Percentiles rank a stretch among this genome's conserved stretches.
Conservation (phyloP, 306 rosid species). For the Arachis hypogaea region DNA sequence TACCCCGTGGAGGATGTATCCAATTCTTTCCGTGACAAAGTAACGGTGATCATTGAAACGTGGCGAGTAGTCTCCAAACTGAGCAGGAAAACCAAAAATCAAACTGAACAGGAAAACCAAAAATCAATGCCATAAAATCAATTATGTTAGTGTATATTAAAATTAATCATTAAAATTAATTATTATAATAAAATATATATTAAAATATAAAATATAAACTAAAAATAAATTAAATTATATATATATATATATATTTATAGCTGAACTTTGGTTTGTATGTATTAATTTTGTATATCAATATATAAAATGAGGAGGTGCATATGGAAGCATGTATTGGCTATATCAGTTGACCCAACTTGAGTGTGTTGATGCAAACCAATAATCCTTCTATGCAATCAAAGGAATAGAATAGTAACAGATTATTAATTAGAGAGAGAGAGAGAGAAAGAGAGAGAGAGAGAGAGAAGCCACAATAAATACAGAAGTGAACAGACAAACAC, state of each 20-base stretch:
- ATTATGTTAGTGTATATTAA: conserved; percentile 3
- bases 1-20: conserved; percentile 80
- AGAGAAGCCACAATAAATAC: neutral
- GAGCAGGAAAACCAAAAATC: conserved; percentile 36
- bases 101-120: conserved; percentile 48
- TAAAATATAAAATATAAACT: no score
- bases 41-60: conserved; percentile 85
- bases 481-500: conserved; percentile 10
- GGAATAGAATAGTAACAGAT: conserved; percentile 18
- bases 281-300: neutral
- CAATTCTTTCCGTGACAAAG: conserved; percentile 70
- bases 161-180: neutral
- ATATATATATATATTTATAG: no score
- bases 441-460: neutral
- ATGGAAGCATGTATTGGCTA: conserved; percentile 85
- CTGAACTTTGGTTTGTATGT: no score
- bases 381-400: conserved; percentile 74
- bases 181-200: conserved; percentile 4
- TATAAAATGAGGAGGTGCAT: conserved; percentile 31
- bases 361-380: conserved; percentile 80
- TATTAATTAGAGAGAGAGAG: neutral
- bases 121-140: conserved; percentile 10
- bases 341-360: conserved; percentile 76
- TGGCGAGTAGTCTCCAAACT: conserved; percentile 91
- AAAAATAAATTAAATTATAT: no score